A percentile compares a stretch with the other conserved stretches of the same genome.
These are phyloP conservation scores for Exophiala mesophila DNA, from an alignment of 2,329 filamentous ascomycete species.

Conservation along the genomic window DNA sequence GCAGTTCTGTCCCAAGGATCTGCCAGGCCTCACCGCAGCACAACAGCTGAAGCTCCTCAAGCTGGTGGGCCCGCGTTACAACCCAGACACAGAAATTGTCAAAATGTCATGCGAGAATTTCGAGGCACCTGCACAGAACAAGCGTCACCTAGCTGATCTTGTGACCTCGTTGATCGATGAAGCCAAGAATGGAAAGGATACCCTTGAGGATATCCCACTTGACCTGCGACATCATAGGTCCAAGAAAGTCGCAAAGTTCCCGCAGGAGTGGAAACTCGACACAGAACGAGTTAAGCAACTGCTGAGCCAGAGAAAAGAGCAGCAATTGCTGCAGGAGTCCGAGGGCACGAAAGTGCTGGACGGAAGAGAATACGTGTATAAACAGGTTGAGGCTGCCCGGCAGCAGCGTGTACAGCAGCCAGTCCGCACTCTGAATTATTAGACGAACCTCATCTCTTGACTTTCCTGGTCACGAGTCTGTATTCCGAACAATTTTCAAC, in stretches of 20 bases:
- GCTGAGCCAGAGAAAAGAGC: conserved; percentile 49
- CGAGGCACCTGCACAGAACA: conserved; percentile 89
- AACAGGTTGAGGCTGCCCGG: conserved; percentile 14
- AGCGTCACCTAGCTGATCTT: conserved; percentile 81
- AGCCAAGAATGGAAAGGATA: conserved; percentile 72
- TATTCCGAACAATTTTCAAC: too few relatives aligned
- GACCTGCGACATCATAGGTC: conserved; percentile 79
- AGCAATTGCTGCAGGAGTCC: conserved; percentile 52
- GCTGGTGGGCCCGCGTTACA: conserved; percentile 78
- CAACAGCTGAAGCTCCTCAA: conserved; percentile 82
- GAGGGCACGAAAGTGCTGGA: conserved; percentile 34
- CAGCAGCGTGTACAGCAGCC: neutral
- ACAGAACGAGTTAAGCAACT: conserved; percentile 13
- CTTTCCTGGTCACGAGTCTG: too few relatives aligned
- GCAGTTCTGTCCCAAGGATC: conserved; percentile 72
- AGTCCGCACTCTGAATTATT: neutral
- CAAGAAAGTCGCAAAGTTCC: conserved; percentile 66
- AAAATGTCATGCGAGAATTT: conserved; percentile 90
- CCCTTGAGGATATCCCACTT: conserved; percentile 82
- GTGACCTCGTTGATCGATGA: conserved; percentile 68
- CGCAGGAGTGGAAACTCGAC: conserved; percentile 76
- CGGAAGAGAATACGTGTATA: conserved; percentile 20
- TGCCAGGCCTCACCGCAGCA: conserved; percentile 51
- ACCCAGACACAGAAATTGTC: conserved; percentile 73
- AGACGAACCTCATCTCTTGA: too few relatives aligned